phyloP scores from a whole-genome alignment of 495 filamentous ascomycete species.

The Cryomyces antarcticus region DNA sequence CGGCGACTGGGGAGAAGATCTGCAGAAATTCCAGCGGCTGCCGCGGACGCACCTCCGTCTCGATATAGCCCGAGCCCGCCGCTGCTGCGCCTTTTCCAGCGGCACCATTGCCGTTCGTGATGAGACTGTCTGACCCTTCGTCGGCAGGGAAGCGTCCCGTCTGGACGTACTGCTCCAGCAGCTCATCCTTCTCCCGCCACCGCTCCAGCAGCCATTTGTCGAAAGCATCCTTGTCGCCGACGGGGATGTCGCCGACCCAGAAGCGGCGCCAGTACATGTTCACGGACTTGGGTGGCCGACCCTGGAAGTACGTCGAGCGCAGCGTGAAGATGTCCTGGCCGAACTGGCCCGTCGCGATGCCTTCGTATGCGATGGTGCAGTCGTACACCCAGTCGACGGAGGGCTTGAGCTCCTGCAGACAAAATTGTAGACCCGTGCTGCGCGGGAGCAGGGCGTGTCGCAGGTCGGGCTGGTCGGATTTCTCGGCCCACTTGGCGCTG shows the following conservation, averaged over 20 bases:
- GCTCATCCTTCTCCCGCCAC: conserved; percentile 63
- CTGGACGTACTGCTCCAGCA: conserved; percentile 48
- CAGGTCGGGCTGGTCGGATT: conserved; percentile 42
- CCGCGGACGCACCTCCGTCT: conserved; percentile 32
- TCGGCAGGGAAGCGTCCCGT: conserved; percentile 53
- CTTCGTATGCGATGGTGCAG: conserved; percentile 71
- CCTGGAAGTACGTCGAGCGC: conserved; percentile 50
- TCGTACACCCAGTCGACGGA: conserved; percentile 70
- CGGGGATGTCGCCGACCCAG: conserved; percentile 40
- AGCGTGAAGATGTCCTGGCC: conserved; percentile 63
- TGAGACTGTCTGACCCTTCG: conserved; percentile 22
- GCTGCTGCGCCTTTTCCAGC: conserved; percentile 1
- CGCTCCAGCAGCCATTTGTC: conserved; percentile 52
- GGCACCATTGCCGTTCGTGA: conserved; percentile 11
- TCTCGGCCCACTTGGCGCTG: conserved; percentile 49
- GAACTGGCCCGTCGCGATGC: conserved; percentile 37
- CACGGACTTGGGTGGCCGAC: conserved; percentile 59
- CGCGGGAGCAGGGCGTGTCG: conserved; percentile 51
- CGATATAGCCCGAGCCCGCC: conserved; percentile 30
- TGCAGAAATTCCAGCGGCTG: conserved; percentile 24
- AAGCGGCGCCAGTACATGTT: conserved; percentile 76
- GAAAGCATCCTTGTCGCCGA: conserved; percentile 40
- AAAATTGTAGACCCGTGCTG: conserved; percentile 57
- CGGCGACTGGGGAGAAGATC: conserved; percentile 13
- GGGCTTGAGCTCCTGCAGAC: conserved; percentile 45